Base-by-base conservation (phyloP, 208 protist genomes). In the Acanthamoeba lenticulata region DNA sequence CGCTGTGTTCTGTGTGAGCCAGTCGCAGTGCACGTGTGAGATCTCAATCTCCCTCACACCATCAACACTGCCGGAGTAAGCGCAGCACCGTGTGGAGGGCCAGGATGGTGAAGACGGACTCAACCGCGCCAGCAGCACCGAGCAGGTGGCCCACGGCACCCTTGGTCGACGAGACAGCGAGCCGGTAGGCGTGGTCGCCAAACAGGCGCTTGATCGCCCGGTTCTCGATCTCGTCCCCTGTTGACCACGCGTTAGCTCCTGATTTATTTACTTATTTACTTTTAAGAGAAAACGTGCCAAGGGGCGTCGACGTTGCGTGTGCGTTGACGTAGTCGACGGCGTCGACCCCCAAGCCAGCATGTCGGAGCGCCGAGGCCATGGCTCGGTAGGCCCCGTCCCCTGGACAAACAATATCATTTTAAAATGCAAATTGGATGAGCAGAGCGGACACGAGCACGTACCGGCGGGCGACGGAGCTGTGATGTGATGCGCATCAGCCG, bases 121-220 rank as follows among this genome's bases (percentile, higher is more conserved):
- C 95, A 24, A 95, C 95, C 34, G 57, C 74, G 42, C 92, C 99
- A 3, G 99, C 98, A 15, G 99, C 99, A 0, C 99, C 99, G 5
- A 99, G 97, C 6, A 99, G 88, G 94, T 99, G 99, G 1, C 99
- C 99, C n/a, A 99, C 96, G 0, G 97, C 97, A 1, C 99, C 98
- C 94, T 99, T 99, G 15, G 96, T 95, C 44, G 98, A 99, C 79
- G 94, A 62, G 44, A 96, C 94, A 1, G 67, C 52, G 3, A 97
- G 38, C 19, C 60, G 24, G 32, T 90, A 60, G 6, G 55, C 55
- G 32, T 67, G 83, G 11, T 90, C 55, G 15, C 42, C 55, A 91
- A 96, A 95, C 11, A 96, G 45, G 1, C 86, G 62, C 32, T 94
- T 95, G 38, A 97, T 94, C 17, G 96, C 96, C 27, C 44, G 38